These are phyloP conservation scores for Lachancea quebecensis DNA, from an alignment of 805 yeast genomes.

Conservation along the genomic window DNA sequence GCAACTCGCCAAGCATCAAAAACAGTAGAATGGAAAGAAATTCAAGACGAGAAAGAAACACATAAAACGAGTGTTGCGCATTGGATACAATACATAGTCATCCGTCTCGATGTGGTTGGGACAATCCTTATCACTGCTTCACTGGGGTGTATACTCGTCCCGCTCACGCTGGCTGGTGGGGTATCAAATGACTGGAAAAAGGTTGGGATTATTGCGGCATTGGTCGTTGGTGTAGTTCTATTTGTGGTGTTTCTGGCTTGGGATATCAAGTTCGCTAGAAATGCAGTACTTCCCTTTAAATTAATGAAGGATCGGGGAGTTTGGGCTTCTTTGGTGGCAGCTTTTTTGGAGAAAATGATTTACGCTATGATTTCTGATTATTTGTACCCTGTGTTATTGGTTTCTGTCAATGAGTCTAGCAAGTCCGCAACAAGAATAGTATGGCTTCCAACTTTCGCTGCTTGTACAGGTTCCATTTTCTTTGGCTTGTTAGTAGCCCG, in stretches of 20 bases:
- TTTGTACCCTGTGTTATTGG: constrained; percentile 54
- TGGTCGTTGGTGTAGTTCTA: constrained; percentile 45
- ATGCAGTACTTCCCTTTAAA: constrained; percentile 46
- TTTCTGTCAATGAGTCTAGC: constrained; percentile 48
- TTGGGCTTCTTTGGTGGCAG: constrained; percentile 57
- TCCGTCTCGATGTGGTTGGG: constrained; percentile 56
- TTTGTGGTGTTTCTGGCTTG: constrained; percentile 42
- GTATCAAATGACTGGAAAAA: constrained; percentile 40
- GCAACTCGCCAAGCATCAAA: constrained; percentile 27
- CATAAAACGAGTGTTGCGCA: constrained; percentile 6
- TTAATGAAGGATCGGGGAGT: constrained; percentile 56
- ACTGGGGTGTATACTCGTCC: constrained; percentile 51
- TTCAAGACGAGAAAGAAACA: constrained; percentile 24
- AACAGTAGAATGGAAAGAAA: neutral
- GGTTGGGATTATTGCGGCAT: constrained; percentile 50
- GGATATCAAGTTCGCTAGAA: constrained; percentile 44
- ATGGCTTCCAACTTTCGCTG: constrained; percentile 52
- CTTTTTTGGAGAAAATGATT: constrained; percentile 40
- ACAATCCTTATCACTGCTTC: constrained; percentile 42
- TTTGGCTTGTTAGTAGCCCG: constrained; percentile 36
- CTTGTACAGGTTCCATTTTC: constrained; percentile 52
- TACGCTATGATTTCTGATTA: constrained; percentile 55
- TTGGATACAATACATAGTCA: constrained; percentile 34
- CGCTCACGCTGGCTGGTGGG: constrained; percentile 62
- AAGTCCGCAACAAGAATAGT: constrained; percentile 58